Evolutionary conservation across 2,329 filamentous ascomycete genomes (phyloP).

Genomic region (Colletotrichum somersetense): DNA sequence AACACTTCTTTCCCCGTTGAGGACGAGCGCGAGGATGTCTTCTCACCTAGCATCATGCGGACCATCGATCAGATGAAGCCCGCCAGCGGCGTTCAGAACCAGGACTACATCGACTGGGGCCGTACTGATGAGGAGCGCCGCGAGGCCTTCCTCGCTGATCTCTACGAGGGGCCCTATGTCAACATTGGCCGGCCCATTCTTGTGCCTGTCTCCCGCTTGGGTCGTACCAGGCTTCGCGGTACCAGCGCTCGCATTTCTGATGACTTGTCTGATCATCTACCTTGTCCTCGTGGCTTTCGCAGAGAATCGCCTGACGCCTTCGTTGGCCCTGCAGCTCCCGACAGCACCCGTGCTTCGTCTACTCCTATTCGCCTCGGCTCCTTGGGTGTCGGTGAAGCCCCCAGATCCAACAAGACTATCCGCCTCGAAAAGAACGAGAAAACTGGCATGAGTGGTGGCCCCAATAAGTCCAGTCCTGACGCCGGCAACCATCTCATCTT

Average conservation of each 20-base stretch:
- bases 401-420: conserved; percentile 19
- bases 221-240: not conserved
- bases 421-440: conserved; percentile 1
- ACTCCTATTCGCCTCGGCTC: not conserved
- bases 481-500: conserved; percentile 8
- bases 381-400: conserved; percentile 15
- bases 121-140: conserved; percentile 13
- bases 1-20: not conserved
- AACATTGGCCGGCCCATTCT: conserved; percentile 23
- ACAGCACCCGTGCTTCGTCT: not conserved
- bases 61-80: not conserved
- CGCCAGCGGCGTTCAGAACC: too few relatives aligned
- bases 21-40: not conserved
- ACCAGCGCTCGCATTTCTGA: not conserved
- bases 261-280: not conserved
- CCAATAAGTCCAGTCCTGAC: not conserved
- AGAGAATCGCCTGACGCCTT: not conserved
- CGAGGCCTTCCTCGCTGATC: conserved; percentile 3
- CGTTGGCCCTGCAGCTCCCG: not conserved
- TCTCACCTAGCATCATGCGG: not conserved
- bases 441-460: not conserved
- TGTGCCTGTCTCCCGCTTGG: conserved; percentile 25
- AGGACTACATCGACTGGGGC: too few relatives aligned
- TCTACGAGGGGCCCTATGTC: conserved; percentile 7
- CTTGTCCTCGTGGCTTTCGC: too few relatives aligned